Base-by-base conservation (phyloP, 2,329 filamentous ascomycete species). In the Phaeosphaeriaceae sp. region DNA sequence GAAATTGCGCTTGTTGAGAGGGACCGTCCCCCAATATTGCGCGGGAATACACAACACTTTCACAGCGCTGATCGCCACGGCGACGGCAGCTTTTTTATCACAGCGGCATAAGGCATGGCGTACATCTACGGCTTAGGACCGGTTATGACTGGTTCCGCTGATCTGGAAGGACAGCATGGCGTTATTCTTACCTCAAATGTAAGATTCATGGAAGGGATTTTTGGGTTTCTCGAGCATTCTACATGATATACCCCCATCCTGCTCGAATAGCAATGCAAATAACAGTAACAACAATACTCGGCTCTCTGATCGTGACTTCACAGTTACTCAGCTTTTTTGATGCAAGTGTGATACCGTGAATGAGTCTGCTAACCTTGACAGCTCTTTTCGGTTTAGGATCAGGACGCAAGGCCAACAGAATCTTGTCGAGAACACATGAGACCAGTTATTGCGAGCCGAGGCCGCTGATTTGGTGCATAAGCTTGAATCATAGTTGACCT, bases 41-140 rank as follows among this genome's bases (percentile, higher is more conserved):
- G 3, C n/a, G 13, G 17, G n/a, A 36, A 22, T 48, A 41, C 50
- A 51, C 33, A 20, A 46, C 41, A 45, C 51, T 50, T 48, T 45
- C 45, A 33, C 42, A 41, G 42, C 55, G 50, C 51, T 53, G n/a
- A 24, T 45, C 11, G 40, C 40, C 10, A 60, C 42, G 57, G 57
- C 56, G 53, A 50, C 54, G 52, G 56, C 58, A 56, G 55, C 54
- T 31, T 57, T 45, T 57, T 66, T 33, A 19, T 19, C 20, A 45
- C 45, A 67, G 63, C 66, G 62, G 67, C 67, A 70, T 66, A 56
- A 60, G 59, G 60, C 57, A 68, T 44, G 64, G 64, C 55, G 66
- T 65, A 56, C 33, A 40, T 13, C 15, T n/a, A 46, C 44, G 44
- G 54, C 47, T 54, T 25, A 19, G 48, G 46, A 57, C 53, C 51